Percentiles rank a stretch among this genome's conserved stretches.
phyloP scores from a whole-genome alignment of 2,329 filamentous ascomycete genomes.

The Ophiocordyceps australis region DNA sequence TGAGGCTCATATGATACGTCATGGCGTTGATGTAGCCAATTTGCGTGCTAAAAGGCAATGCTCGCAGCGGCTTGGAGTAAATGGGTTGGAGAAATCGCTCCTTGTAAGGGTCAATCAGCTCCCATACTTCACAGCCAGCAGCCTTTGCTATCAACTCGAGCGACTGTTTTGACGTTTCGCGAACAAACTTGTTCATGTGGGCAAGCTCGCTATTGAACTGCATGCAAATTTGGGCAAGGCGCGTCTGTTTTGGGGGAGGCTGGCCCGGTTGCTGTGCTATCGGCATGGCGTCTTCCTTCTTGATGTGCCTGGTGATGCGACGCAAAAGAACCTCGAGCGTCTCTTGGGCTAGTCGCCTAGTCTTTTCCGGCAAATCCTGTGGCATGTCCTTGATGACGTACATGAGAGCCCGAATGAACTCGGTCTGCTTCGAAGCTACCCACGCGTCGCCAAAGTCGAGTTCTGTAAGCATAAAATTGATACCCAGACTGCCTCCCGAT shows the following conservation, averaged over 20 bases:
- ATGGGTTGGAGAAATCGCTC: conserved; percentile 81
- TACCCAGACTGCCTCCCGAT: conserved; percentile 77
- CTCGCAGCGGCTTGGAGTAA: conserved; percentile 84
- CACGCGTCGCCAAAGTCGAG: conserved; percentile 71
- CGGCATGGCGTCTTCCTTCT: conserved; percentile 50
- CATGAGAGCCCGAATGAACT: conserved; percentile 80
- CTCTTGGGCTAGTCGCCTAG: conserved; percentile 62
- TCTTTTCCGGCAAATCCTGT: conserved; percentile 78
- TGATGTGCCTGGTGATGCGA: conserved; percentile 60
- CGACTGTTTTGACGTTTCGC: conserved; percentile 67
- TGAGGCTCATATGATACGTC: conserved; percentile 81
- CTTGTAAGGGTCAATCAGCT: conserved; percentile 78
- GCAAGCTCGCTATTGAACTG: conserved; percentile 77
- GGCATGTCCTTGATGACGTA: conserved; percentile 99
- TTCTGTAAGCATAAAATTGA: conserved; percentile 72
- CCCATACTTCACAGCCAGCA: conserved; percentile 62
- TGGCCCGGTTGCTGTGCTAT: conserved; percentile 21
- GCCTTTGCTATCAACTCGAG: conserved; percentile 69
- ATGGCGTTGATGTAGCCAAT: conserved; percentile 98
- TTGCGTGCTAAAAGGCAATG: conserved; percentile 83
- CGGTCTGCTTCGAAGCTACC: conserved; percentile 65
- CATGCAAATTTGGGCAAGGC: conserved; percentile 61
- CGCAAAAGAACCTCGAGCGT: conserved; percentile 66
- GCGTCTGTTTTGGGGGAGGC: conserved; percentile 29
- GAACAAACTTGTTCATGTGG: conserved; percentile 91